These are phyloP conservation scores for Cladophialophora carrionii DNA, from an alignment of 2,329 filamentous ascomycete species.

Conservation along the genomic window DNA sequence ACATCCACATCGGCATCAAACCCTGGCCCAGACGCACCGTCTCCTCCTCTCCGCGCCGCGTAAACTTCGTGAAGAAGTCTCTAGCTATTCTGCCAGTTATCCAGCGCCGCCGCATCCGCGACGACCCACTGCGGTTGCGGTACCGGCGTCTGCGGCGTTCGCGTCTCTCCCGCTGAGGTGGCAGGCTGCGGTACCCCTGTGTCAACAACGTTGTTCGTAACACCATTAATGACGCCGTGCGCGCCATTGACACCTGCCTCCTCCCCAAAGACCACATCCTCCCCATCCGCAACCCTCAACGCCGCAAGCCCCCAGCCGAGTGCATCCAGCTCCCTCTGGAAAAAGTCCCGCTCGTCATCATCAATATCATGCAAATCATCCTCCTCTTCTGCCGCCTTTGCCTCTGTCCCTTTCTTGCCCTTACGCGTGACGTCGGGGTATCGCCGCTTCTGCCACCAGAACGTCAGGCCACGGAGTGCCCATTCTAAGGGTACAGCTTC, in stretches of 20 bases:
- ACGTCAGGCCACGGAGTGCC: slow-evolving; percentile 81
- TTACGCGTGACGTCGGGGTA: slow-evolving; percentile 78
- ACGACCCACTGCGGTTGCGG: slow-evolving; percentile 31
- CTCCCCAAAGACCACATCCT: slow-evolving; percentile 38
- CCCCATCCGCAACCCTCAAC: slow-evolving; percentile 35
- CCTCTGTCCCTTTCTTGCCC: slow-evolving; percentile 39
- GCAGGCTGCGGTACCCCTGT: slow-evolving; percentile 3
- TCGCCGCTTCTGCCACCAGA: slow-evolving; percentile 86
- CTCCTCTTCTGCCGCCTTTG: slow-evolving; percentile 7
- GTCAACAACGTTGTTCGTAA: slow-evolving; percentile 8
- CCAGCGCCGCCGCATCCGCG: slow-evolving; percentile 29
- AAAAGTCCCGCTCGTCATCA: slow-evolving; percentile 77
- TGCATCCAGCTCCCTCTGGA: slow-evolving; percentile 74
- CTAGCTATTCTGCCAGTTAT: slow-evolving; percentile 36
- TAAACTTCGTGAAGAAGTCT: background rate
- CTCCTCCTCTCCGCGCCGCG: background rate
- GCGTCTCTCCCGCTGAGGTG: background rate
- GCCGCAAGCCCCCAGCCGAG: slow-evolving; percentile 58
- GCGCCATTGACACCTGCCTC: slow-evolving; percentile 32
- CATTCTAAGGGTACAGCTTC: slow-evolving; percentile 91
- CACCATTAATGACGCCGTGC: slow-evolving; percentile 14
- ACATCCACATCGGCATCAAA: slow-evolving; percentile 1
- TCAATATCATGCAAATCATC: slow-evolving; percentile 43
- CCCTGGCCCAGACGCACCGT: background rate
- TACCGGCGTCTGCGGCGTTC: slow-evolving; percentile 20